These are phyloP conservation scores for Yamadazyma blattariae DNA, from an alignment of 1,139 yeast species.

Conservation along the genomic window DNA sequence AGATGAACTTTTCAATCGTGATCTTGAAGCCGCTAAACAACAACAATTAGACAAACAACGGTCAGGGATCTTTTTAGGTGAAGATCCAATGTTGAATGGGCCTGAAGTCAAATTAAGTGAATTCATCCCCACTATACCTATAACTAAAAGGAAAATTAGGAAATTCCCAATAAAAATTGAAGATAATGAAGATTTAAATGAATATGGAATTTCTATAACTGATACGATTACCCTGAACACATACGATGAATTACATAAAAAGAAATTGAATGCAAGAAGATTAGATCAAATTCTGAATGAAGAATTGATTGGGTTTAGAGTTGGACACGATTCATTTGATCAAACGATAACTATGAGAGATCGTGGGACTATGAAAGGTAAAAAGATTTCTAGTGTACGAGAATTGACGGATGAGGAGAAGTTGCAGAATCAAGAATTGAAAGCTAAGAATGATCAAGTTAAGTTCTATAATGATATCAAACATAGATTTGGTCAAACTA, in stretches of 20 bases:
- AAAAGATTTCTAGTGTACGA: slow-evolving; percentile 12
- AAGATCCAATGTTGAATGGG: slow-evolving; percentile 5
- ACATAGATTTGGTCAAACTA: slow-evolving; percentile 23
- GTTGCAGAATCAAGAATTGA: slow-evolving; percentile 22
- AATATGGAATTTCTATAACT: slow-evolving; percentile 37
- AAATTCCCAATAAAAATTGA: slow-evolving; percentile 28
- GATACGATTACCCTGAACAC: slow-evolving; percentile 27
- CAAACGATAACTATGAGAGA: too few relatives aligned
- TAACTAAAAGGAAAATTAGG: slow-evolving; percentile 21
- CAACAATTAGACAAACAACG: slow-evolving; percentile 11
- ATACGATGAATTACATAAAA: slow-evolving; percentile 24
- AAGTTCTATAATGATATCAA: slow-evolving; percentile 29
- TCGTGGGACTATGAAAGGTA: too few relatives aligned
- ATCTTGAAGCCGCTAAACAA: slow-evolving; percentile 13
- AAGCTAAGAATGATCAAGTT: slow-evolving; percentile 24
- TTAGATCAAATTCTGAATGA: slow-evolving; percentile 23
- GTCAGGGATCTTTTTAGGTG: slow-evolving; percentile 41
- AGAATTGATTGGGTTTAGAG: slow-evolving; percentile 35
- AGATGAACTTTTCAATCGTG: slow-evolving; percentile 15
- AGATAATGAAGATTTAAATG: slow-evolving; percentile 35
- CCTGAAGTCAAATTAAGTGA: slow-evolving; percentile 21
- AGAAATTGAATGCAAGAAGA: slow-evolving; percentile 19
- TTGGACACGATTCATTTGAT: too few relatives aligned
- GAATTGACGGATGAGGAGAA: slow-evolving; percentile 27
- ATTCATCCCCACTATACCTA: slow-evolving; percentile 24